Conservation (phyloP, 768 basidiomycete species). For the Trichaptum fuscoviolaceum region DNA sequence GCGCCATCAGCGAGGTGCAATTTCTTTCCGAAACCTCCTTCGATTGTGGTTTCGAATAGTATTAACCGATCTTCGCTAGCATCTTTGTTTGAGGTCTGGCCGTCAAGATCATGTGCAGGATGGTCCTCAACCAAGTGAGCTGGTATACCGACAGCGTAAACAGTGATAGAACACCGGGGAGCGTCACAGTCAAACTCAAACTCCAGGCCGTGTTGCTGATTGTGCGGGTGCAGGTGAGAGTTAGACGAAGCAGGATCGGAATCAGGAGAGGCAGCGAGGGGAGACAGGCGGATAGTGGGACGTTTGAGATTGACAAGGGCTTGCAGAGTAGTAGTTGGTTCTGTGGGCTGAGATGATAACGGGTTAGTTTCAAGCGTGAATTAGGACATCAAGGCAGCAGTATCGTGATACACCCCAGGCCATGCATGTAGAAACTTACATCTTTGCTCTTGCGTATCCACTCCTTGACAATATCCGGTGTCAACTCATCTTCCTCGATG, state of each 20-base stretch:
- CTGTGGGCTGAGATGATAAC: constrained; percentile 44
- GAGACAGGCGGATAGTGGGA: constrained; percentile 76
- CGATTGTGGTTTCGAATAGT: constrained; percentile 47
- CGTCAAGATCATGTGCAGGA: constrained; percentile 54
- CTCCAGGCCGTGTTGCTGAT: constrained; percentile 73
- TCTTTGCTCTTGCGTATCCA: constrained; percentile 91
- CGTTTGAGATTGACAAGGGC: constrained; percentile 93
- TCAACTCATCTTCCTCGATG: constrained; percentile 61
- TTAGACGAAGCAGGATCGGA: constrained; percentile 26
- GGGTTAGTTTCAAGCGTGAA: constrained; percentile 3
- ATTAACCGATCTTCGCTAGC: constrained; percentile 25
- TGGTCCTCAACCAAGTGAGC: constrained; percentile 47
- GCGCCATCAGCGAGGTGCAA: constrained; percentile 76
- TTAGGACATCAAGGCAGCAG: constrained; percentile 2
- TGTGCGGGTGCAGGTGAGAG: constrained; percentile 29
- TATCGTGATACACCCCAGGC: constrained; percentile 6
- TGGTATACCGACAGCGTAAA: constrained; percentile 68
- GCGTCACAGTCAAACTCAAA: constrained; percentile 93
- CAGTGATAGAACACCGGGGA: constrained; percentile 74
- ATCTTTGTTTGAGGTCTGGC: constrained; percentile 12
- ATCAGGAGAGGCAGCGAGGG: constrained; percentile 45
- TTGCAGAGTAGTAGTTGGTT: constrained; percentile 90
- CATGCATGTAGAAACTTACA: constrained; percentile 37
- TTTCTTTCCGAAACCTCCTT: constrained; percentile 77
- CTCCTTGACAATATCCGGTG: constrained; percentile 70